These are phyloP conservation scores for Candida endomychidarum DNA, from an alignment of 805 yeast genomes.

Conservation along the genomic window DNA sequence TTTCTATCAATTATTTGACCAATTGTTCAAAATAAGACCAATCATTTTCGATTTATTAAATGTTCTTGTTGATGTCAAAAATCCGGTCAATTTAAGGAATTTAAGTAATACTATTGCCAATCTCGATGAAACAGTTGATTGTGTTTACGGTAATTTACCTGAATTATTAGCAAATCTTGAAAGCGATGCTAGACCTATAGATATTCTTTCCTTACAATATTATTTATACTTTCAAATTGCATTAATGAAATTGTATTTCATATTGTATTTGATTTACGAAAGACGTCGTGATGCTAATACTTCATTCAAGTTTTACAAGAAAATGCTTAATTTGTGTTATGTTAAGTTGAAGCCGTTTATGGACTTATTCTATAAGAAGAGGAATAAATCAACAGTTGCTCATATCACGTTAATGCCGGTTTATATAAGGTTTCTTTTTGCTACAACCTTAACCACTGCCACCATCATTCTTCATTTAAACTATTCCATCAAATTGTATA, in stretches of 20 bases:
- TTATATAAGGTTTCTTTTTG: conserved; percentile 8
- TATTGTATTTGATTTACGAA: conserved; percentile 25
- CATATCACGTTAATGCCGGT: conserved; percentile 3
- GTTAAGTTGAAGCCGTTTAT: conserved; percentile 28
- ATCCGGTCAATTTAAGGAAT: conserved; percentile 7
- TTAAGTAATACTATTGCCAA: conserved; percentile 1
- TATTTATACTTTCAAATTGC: conserved; percentile 4
- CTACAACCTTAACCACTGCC: conserved; percentile 7
- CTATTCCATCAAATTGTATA: conserved; percentile 10
- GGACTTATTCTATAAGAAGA: neutral
- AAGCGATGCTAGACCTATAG: neutral
- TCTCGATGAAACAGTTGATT: no score
- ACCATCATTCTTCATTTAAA: conserved; percentile 12
- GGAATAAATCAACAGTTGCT: neutral
- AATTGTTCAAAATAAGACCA: conserved; percentile 10
- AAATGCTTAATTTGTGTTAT: conserved; percentile 21
- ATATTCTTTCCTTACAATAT: neutral
- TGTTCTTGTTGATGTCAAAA: conserved; percentile 4
- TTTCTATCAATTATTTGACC: conserved; percentile 8
- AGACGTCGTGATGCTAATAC: conserved; percentile 23
- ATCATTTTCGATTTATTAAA: conserved; percentile 5
- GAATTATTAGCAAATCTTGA: neutral
- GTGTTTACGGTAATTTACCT: neutral
- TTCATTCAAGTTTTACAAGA: conserved; percentile 32
- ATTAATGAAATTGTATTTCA: conserved; percentile 9